A percentile compares a stretch with the other conserved stretches of the same genome.
phyloP scores from a whole-genome alignment of 108 stramenopile species.

The Nannochloropsis gaditana region DNA sequence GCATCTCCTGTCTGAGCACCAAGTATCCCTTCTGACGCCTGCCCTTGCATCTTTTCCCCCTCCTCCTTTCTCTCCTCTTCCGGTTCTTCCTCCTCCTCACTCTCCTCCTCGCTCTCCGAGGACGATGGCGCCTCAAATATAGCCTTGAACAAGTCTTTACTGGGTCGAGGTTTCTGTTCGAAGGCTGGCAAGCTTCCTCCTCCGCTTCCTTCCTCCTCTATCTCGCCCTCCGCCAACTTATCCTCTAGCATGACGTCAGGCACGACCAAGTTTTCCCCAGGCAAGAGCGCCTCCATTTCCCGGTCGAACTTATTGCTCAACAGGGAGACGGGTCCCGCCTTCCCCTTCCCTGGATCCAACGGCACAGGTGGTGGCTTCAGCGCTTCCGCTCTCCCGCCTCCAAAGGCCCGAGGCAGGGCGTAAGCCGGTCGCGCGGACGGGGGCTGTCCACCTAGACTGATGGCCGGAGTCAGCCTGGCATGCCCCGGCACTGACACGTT shows the following conservation, averaged over 20 bases:
- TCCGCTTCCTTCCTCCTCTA: not conserved
- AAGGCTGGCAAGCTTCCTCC: not conserved
- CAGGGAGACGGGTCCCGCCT: not conserved
- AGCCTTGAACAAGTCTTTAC: constrained; percentile 1
- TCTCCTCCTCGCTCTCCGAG: constrained; percentile 2
- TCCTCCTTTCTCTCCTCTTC: not conserved
- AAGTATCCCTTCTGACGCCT: no score
- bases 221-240: not conserved
- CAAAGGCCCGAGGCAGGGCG: not conserved
- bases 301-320: constrained; percentile 11
- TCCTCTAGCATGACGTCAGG: not conserved
- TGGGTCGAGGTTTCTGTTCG: not conserved
- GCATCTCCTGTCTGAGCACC: not conserved
- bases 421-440: not conserved
- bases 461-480: not conserved
- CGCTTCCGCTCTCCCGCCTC: not conserved
- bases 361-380: not conserved
- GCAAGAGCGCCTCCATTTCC: constrained; percentile 11
- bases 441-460: not conserved
- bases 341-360: not conserved
- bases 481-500: not conserved
- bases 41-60: not conserved
- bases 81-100: not conserved
- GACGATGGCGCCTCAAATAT: constrained; percentile 11
- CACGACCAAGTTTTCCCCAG: not conserved